phyloP scores from a whole-genome alignment of 345 rosid genomes.

The Eucalyptus tenuipes region DNA sequence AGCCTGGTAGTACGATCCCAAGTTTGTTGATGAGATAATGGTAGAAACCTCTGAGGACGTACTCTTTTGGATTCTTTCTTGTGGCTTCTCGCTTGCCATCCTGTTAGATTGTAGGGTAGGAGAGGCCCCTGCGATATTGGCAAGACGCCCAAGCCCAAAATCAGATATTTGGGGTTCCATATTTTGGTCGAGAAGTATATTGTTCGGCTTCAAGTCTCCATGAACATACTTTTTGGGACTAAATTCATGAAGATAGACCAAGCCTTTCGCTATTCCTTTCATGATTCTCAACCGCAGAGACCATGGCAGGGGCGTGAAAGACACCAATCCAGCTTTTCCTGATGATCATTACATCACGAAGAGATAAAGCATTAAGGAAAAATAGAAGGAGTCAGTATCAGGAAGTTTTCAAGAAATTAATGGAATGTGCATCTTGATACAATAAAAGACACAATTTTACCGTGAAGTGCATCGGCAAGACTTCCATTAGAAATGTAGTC shows the following conservation, averaged over 20 bases:
- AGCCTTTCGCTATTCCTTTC: constrained; percentile 67
- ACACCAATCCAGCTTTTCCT: constrained; percentile 75
- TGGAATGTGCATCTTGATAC: neutral
- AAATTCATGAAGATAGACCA: constrained; percentile 80
- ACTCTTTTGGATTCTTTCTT: constrained; percentile 53
- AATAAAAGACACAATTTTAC: constrained; percentile 21
- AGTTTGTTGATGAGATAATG: constrained; percentile 25
- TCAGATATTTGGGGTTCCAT: constrained; percentile 79
- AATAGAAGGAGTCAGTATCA: neutral
- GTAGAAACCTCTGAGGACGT: constrained; percentile 44
- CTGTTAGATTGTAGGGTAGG: constrained; percentile 61
- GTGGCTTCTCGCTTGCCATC: constrained; percentile 34
- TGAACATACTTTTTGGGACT: constrained; percentile 92
- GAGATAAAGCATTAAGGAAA: neutral
- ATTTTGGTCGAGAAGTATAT: constrained; percentile 68
- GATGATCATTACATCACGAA: neutral
- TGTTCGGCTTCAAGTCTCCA: constrained; percentile 84
- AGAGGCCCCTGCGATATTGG: constrained; percentile 85
- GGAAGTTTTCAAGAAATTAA: neutral
- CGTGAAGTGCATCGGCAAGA: constrained; percentile 78
- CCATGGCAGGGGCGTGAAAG: constrained; percentile 60
- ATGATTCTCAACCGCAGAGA: constrained; percentile 56
- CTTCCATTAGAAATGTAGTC: constrained; percentile 78
- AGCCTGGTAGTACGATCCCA: constrained; percentile 71
- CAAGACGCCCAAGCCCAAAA: constrained; percentile 85